Base-by-base conservation (phyloP, 2,329 filamentous ascomycete species). In the Alternaria alternata region DNA sequence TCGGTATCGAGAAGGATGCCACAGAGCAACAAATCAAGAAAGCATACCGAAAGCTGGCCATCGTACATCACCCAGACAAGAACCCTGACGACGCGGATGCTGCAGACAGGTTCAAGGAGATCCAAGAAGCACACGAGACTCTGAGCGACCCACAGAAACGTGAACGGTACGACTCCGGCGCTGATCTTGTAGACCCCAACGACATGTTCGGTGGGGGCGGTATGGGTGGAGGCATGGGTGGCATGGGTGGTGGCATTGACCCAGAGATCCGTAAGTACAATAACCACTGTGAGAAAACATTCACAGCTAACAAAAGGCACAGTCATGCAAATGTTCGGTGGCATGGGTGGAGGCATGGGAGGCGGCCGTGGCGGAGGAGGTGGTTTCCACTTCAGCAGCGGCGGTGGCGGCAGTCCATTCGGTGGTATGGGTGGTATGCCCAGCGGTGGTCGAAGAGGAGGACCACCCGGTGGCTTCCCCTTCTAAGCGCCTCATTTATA, bases 51-150 rank as follows among this genome's bases (percentile, higher is more conserved):
- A 97, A 95, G 81, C 86, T 97, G 75, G 95, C 95, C 57, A 94
- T 99, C 69, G 85, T 94, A 66, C 91, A 97, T 77, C 95, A 99
- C 79, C 95, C 95, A 3, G 95, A 99, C 83, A 99, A 99, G 88
- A 99, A 98, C 81, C 92, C 91, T 1, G 92, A 91, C 64, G 92
- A 97, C 71, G 86, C 89, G 59, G 85, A 88, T 52, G 95, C 95
- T 63, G 94, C 93, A 73, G 91, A 92, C 70, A 89, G 92, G 75
- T 99, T 99, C 87, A 98, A 99, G 87, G 95, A 99, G 77, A 91
- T 97, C 77, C 92, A 93, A 72, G 95, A 99, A 83, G 94, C 94
- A 41, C 97, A 99, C 78, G 95, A 99, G 82, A 96, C 91, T 51
- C 83, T 99, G 81, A 97, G 92, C 75, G 95, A 99, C 80, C 85